A percentile compares a stretch with the other conserved stretches of the same genome.
These are phyloP conservation scores for Vitis hybrid DNA, from an alignment of 177 flowering plant genomes.

Conservation along the genomic window DNA sequence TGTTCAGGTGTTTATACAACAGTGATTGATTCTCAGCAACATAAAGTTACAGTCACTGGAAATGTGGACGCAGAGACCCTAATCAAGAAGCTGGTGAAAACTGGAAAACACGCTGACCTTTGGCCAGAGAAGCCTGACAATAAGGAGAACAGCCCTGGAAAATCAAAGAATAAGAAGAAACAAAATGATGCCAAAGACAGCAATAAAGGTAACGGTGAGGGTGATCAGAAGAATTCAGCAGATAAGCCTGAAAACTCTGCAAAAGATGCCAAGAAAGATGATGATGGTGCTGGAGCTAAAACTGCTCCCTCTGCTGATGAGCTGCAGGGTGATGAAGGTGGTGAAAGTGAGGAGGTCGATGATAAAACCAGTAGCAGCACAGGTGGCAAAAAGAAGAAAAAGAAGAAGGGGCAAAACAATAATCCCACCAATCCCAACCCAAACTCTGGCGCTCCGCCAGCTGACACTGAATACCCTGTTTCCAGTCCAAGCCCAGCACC, in stretches of 20 bases:
- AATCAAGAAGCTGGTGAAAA: slow-evolving; percentile 47
- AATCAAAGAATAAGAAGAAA: slow-evolving; percentile 27
- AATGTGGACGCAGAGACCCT: slow-evolving; percentile 49
- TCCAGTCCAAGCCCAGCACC: slow-evolving; percentile 7
- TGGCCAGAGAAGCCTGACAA: slow-evolving; percentile 36
- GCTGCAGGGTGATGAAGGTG: slow-evolving; percentile 4
- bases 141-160: slow-evolving; percentile 21
- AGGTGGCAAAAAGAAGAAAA: slow-evolving; percentile 29
- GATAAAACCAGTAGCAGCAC: slow-evolving; percentile 12
- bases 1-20: slow-evolving; percentile 55
- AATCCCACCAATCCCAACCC: background rate
- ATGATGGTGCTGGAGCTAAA: background rate
- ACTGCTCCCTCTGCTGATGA: background rate
- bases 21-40: slow-evolving; percentile 48
- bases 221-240: slow-evolving; percentile 5
- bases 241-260: slow-evolving; percentile 13
- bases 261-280: slow-evolving; percentile 4
- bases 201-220: slow-evolving; percentile 5
- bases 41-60: slow-evolving; percentile 58
- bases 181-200: slow-evolving; percentile 16
- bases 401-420: slow-evolving; percentile 32
- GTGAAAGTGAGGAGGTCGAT: slow-evolving; percentile 10
- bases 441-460: slow-evolving; percentile 12
- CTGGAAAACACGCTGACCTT: slow-evolving; percentile 57
- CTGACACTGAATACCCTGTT: background rate